phyloP scores from a whole-genome alignment of 495 filamentous ascomycete species.

The Eremomyces bilateralis region DNA sequence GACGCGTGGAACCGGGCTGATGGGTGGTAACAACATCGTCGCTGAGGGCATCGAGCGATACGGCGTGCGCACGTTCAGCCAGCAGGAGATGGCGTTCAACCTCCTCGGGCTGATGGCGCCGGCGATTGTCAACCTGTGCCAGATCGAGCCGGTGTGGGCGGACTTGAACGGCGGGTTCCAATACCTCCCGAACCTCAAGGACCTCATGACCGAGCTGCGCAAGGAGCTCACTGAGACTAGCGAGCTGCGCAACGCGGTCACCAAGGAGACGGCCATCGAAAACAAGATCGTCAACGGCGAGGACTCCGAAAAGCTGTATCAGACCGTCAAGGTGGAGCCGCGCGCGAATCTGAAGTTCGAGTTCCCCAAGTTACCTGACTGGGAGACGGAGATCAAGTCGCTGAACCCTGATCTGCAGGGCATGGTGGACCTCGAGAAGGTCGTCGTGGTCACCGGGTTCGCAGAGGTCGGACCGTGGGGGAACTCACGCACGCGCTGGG shows the following conservation, averaged over 20 bases:
- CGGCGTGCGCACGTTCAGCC: constrained; percentile 94
- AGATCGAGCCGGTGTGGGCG: constrained; percentile 84
- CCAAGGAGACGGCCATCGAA: constrained; percentile 88
- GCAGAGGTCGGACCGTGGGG: constrained; percentile 95
- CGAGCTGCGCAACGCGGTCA: constrained; percentile 80
- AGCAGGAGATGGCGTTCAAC: constrained; percentile 99
- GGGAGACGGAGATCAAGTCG: constrained; percentile 75
- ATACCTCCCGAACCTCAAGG: constrained; percentile 93
- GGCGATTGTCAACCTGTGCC: constrained; percentile 83
- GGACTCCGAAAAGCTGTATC: constrained; percentile 75
- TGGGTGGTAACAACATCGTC: constrained; percentile 95
- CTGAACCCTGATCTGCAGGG: constrained; percentile 74
- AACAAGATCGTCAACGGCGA: constrained; percentile 96
- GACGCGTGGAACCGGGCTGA: constrained; percentile 95
- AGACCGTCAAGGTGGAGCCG: constrained; percentile 76
- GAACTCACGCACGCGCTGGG: constrained; percentile 93
- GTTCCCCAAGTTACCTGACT: constrained; percentile 75
- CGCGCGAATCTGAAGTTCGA: constrained; percentile 95
- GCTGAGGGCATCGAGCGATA: constrained; percentile 92
- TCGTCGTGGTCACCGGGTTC: constrained; percentile 93
- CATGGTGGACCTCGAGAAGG: constrained; percentile 96
- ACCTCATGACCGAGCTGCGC: constrained; percentile 70
- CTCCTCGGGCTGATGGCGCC: constrained; percentile 91
- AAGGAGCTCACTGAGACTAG: constrained; percentile 86
- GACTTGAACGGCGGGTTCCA: constrained; percentile 95